Base-by-base conservation (phyloP, 768 basidiomycete species). In the Boletus rubropictus region DNA sequence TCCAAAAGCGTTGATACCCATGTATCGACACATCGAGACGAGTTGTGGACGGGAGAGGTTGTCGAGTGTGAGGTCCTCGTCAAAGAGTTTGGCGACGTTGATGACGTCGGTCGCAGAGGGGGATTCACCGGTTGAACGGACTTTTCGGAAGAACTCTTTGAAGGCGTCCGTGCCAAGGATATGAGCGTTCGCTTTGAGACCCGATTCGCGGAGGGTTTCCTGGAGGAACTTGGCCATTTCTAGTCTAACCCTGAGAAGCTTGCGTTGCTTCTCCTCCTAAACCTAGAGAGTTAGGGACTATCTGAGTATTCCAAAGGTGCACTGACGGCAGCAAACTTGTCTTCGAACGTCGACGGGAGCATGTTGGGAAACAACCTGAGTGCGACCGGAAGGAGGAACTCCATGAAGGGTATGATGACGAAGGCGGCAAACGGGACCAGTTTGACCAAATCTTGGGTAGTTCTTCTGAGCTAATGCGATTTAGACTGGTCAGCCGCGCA, bases 201-300 rank as follows among this genome's bases (percentile, higher is more conserved):
- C 92, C 2, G 88, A 91, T 70, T 97, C 96, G 32, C 90, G 82
- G 37, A 99, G 78, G 0, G 96, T 98, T 67, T 99, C 96, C 59
- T 97, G 95, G 21, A 99, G 75, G 76, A 98, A 99, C 63, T 99
- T 98, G 58, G 96, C 96, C 95, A 97, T 98, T 65, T 96, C 94
- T 29, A 99, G 75, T 48, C 95, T 79, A 22, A 96, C 91, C 48
- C 92, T 84, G 37, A 99, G 83, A 3, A 97, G 76, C 63, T 97
- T 98, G 58, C 95, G 84, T 60, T 95, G 81, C 66, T 99, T 99
- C 70, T 98, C 96, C 67, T 96, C 91, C 90, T 96, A 42, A 20
- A 32, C 4, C 21, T 2, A 29, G 4, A 14, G 4, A 4, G 24
- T 49, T 1, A 39, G 32, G 18, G 17, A 40, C 12, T 6, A 8